phyloP scores from a whole-genome alignment of 2,329 filamentous ascomycete genomes.

The Hypoxylon rubiginosum region DNA sequence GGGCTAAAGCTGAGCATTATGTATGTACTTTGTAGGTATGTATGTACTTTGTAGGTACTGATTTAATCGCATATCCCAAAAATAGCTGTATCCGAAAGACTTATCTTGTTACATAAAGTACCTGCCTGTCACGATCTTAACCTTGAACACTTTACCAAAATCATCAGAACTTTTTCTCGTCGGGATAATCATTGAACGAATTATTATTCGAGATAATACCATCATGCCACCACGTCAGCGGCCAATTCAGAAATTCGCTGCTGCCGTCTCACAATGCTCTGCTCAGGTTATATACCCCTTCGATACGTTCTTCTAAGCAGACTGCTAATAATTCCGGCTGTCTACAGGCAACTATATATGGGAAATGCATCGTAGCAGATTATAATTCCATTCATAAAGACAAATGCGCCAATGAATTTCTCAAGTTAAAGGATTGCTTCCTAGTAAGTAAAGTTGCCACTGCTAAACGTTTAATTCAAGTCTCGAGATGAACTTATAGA shows the following conservation, averaged over 20 bases:
- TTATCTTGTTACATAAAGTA: too few species aligned
- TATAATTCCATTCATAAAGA: constrained; percentile 93
- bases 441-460: constrained; percentile 68
- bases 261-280: constrained; percentile 68
- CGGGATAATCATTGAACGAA: background rate
- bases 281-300: constrained; percentile 58
- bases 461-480: background rate
- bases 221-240: constrained; percentile 57
- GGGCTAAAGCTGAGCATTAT: background rate
- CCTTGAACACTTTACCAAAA: too few species aligned
- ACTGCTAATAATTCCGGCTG: constrained; percentile 6
- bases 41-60: too few species aligned
- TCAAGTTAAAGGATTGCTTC: constrained; percentile 88
- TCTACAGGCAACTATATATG: constrained; percentile 82
- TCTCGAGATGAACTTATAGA: constrained; percentile 21
- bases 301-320: background rate
- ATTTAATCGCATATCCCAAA: background rate
- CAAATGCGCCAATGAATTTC: constrained; percentile 88
- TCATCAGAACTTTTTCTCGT: background rate
- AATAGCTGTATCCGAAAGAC: too few species aligned
- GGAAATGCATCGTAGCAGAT: constrained; percentile 90
- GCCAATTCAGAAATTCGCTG: constrained; percentile 68
- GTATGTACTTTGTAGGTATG: too few species aligned
- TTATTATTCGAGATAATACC: too few species aligned
- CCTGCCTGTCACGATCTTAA: too few species aligned